Evolutionary conservation across 495 filamentous ascomycete species (phyloP), one percentile per base, ranked within the genome.

Genomic region (Daldinia caldariorum): DNA sequence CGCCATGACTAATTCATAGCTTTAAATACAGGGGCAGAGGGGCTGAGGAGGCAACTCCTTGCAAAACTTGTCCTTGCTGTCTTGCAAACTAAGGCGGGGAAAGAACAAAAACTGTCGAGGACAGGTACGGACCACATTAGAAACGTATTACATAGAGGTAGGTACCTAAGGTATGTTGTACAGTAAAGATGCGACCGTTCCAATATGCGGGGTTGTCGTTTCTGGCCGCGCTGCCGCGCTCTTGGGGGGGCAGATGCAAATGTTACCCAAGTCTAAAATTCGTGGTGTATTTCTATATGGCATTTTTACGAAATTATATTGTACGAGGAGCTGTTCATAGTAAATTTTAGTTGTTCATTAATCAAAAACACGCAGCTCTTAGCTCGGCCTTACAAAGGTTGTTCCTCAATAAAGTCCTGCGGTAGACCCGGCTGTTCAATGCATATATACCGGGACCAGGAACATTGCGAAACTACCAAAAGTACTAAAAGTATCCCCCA

Each of bases 241-340:
- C 45, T 29, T n/a, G n/a, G n/a, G 26, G 22, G 45, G 49, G 41
- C n/a, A 51, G 12, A 20, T 51, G 14, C 26, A 51, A 31, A 51
- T 31, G 49, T 31, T 26, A 51, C 49, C 49, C 10, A 51, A 22
- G 37, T n/a, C 16, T 53, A 53, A 53, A 53, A 53, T 53, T 53
- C 13, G 26, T n/a, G n/a, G n/a, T n/a, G n/a, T 51, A 31, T 53
- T 14, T 53, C 26, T 12, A 53, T 5, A 29, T 53, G 29, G 43
- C 4, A 47, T 47, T 47, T 47, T 47, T 47, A 10, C 43, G 43
- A 47, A 22, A 47, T 47, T 47, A 7, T 47, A 47, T 26, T 26
- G 26, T 26, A 26, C 26, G 3, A 26, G 1, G 3, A 26, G 3
- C 3, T 26, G 26, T 26, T 26, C 26, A 26, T 26, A 26, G 26